phyloP scores from a whole-genome alignment of 352 stramenopile genomes.

The Globisporangium ultimum region DNA sequence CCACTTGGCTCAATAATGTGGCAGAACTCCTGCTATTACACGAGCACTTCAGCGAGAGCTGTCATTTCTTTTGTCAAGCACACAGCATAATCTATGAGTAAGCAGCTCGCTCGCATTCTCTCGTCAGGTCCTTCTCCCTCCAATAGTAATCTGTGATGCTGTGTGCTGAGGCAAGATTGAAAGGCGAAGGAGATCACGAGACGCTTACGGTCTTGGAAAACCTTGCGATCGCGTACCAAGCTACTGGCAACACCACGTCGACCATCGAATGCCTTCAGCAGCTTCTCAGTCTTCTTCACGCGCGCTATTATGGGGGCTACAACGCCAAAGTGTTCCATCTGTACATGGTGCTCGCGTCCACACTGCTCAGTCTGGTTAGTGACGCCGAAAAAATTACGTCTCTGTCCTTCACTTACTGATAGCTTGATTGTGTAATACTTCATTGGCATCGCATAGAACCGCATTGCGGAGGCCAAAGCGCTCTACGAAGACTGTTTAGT shows the following conservation, averaged over 20 bases:
- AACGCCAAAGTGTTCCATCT: conserved; percentile 50
- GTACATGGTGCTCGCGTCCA: conserved; percentile 24
- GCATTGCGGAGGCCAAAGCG: conserved; percentile 28
- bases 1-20: conserved; percentile 40
- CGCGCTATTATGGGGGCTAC: conserved; percentile 41
- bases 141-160: background rate
- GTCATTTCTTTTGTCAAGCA: conserved; percentile 34
- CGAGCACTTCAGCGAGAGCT: conserved; percentile 24
- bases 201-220: conserved; percentile 43
- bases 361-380: conserved; percentile 41
- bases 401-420: background rate
- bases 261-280: conserved; percentile 29
- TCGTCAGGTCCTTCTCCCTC: background rate
- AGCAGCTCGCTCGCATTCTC: too few relatives aligned
- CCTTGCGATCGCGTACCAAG: conserved; percentile 30
- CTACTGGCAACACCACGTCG: conserved; percentile 3
- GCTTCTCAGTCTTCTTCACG: conserved; percentile 23
- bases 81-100: conserved; percentile 27
- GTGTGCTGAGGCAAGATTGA: conserved; percentile 17
- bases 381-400: too few relatives aligned
- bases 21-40: conserved; percentile 35
- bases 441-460: conserved; percentile 21
- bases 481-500: conserved; percentile 34
- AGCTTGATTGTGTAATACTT: background rate
- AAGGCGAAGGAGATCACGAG: conserved; percentile 31